Conservation (phyloP, 1,284 basidiomycete species). For the Heterobasidion annosum region DNA sequence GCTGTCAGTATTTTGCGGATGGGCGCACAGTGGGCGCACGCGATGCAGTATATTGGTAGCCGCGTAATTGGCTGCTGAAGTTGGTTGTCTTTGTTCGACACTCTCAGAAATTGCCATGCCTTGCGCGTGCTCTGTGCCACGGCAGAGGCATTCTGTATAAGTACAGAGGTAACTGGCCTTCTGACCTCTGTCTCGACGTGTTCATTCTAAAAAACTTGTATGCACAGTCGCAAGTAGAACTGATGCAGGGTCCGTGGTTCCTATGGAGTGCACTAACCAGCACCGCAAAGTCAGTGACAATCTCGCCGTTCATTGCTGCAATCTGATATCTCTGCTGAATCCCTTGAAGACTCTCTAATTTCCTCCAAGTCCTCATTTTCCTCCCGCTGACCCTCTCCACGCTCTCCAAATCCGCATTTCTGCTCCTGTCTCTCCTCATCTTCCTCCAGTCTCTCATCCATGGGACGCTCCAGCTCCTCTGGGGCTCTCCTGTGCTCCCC, state of each 20-base stretch:
- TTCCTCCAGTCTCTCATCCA: constrained; percentile 69
- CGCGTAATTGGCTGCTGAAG: too few species aligned
- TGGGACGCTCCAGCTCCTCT: constrained; percentile 59
- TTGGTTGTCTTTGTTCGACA: too few species aligned
- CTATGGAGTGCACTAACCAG: constrained; percentile 59
- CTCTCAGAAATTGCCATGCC: too few species aligned
- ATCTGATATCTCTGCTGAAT: background rate
- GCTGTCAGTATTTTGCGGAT: too few species aligned
- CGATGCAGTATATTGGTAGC: too few species aligned
- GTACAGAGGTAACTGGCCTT: too few species aligned
- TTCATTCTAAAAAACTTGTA: background rate
- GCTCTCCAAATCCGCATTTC: constrained; percentile 69
- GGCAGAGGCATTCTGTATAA: too few species aligned
- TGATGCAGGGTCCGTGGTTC: constrained; percentile 45
- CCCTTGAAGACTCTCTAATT: constrained; percentile 54
- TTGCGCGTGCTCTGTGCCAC: too few species aligned
- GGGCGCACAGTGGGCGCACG: too few species aligned
- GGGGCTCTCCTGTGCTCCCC: constrained; percentile 58
- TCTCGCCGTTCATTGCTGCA: background rate
- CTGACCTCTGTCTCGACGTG: too few species aligned
- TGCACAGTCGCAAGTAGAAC: background rate
- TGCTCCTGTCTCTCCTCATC: constrained; percentile 72
- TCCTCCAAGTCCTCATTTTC: constrained; percentile 73
- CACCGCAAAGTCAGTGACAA: constrained; percentile 43
- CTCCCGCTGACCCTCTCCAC: constrained; percentile 77